A percentile compares a stretch with the other conserved stretches of the same genome.
phyloP scores from a whole-genome alignment of 805 yeast genomes.

The Nakazawaea peltata region DNA sequence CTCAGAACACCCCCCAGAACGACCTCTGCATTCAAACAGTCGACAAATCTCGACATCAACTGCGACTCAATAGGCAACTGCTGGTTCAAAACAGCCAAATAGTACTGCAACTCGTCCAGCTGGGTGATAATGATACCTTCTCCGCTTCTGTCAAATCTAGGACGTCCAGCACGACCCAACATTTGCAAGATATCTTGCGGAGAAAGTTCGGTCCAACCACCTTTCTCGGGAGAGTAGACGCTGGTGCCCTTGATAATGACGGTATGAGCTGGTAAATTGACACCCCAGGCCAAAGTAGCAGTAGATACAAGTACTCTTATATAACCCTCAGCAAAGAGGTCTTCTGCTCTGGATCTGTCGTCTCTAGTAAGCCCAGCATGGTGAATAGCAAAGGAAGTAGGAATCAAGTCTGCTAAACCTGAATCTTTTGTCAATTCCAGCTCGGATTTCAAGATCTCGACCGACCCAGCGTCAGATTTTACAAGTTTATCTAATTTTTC shows the following conservation, averaged over 20 bases:
- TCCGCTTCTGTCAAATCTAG: constrained; percentile 86
- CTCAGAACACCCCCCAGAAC: constrained; percentile 59
- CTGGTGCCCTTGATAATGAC: constrained; percentile 92
- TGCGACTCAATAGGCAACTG: constrained; percentile 92
- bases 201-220: constrained; percentile 84
- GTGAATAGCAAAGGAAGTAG: constrained; percentile 78
- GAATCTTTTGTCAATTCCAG: constrained; percentile 45
- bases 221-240: constrained; percentile 84
- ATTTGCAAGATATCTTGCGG: constrained; percentile 94
- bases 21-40: constrained; percentile 79
- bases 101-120: constrained; percentile 79
- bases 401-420: constrained; percentile 50
- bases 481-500: constrained; percentile 36
- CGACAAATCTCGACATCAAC: constrained; percentile 60
- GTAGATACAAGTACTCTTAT: constrained; percentile 82
- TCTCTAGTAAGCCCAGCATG: constrained; percentile 79
- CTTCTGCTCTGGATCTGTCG: constrained; percentile 77
- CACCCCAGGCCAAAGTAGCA: constrained; percentile 97
- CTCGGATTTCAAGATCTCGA: constrained; percentile 58
- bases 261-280: constrained; percentile 89
- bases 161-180: constrained; percentile 99
- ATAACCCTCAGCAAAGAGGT: constrained; percentile 81
- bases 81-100: constrained; percentile 83
- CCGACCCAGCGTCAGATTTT: constrained; percentile 46
- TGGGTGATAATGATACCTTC: constrained; percentile 91